These are phyloP conservation scores for barrel medic (Medicago truncatula) DNA, from an alignment of 306 rosid species.

Conservation along the genomic window DNA sequence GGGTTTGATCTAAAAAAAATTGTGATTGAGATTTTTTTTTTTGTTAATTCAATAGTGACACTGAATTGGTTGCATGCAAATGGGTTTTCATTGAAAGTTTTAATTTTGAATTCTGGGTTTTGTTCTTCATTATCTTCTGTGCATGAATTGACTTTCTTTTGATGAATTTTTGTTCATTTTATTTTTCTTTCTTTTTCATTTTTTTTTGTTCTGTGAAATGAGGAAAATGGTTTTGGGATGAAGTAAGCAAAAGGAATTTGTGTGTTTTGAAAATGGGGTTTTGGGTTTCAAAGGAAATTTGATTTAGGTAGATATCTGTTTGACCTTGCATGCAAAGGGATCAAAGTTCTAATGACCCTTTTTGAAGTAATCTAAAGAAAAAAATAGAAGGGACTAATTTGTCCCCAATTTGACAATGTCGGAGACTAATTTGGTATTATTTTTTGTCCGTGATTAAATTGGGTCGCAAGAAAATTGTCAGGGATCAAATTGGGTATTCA, in stretches of 20 bases:
- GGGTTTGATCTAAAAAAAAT: conserved; percentile 40
- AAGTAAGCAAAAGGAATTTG: conserved; percentile 1
- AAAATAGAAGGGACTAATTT: not conserved
- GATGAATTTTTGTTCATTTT: conserved; percentile 22
- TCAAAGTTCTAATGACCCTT: conserved; percentile 27
- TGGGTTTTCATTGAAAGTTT: conserved; percentile 27
- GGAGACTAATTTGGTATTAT: no score
- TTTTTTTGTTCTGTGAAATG: not conserved
- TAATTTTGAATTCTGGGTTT: conserved; percentile 28
- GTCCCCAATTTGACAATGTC: no score
- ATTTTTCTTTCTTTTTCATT: not conserved
- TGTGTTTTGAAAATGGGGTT: conserved; percentile 45
- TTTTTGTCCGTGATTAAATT: no score
- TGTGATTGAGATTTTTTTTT: not conserved
- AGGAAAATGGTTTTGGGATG: not conserved
- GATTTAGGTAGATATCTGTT: conserved; percentile 5
- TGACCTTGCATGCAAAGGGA: conserved; percentile 57
- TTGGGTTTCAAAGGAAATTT: conserved; percentile 45
- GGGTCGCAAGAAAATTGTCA: no score
- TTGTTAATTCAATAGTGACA: conserved; percentile 32
- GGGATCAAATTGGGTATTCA: no score
- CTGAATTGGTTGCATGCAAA: conserved; percentile 65
- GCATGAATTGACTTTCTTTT: conserved; percentile 14
- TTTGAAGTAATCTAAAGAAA: conserved; percentile 16
- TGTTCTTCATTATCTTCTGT: conserved; percentile 5